Evolutionary conservation across 768 basidiomycete genomes (phyloP), one percentile per base, ranked within the genome.

Genomic region (Lactarius sp.): DNA sequence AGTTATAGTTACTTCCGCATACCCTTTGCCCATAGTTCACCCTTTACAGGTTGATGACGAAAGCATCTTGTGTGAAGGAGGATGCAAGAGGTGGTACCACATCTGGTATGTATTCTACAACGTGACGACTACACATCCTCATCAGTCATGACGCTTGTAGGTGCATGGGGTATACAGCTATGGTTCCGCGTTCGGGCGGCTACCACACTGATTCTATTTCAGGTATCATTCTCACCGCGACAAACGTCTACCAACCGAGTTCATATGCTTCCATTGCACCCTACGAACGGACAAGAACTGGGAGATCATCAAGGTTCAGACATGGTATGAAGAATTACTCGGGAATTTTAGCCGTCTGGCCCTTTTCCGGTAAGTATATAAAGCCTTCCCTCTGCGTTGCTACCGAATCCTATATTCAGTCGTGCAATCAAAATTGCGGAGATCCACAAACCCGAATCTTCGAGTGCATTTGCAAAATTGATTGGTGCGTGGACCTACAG

Each of bases 31-130:
- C 33, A 52, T 57, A 36, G 52, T 34, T 6, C 33, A 34, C 13
- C 51, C 53, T 63, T 34, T 70, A 90, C 69, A 77, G 16, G 84
- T 85, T 34, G 86, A 87, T 65, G 68, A 63, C 36, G 77, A 80
- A 27, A 70, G 68, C 34, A 80, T 83, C 60, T 79, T 83, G 60
- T 93, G 90, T 69, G 88, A 92, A 63, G 85, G 84, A 9, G 83
- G 79, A n/a, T 92, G 91, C 73, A 77, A 77, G 18, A 80, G 77
- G 61, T 91, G 89, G 89, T 87, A 82, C 70, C 91, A 93, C 71
- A 69, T 85, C 49, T 93, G 90, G 90, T 90, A 59, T 59, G 82
- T 70, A 61, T 34, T 20, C 55, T 31, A 12, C 55, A 8, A 8
- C 36, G 22, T 22, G 22, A 36, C 9, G 14, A 36, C 18, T 9